Evolutionary conservation across 768 basidiomycete genomes (phyloP).

Genomic region (Stropharia rugosoannulata): DNA sequence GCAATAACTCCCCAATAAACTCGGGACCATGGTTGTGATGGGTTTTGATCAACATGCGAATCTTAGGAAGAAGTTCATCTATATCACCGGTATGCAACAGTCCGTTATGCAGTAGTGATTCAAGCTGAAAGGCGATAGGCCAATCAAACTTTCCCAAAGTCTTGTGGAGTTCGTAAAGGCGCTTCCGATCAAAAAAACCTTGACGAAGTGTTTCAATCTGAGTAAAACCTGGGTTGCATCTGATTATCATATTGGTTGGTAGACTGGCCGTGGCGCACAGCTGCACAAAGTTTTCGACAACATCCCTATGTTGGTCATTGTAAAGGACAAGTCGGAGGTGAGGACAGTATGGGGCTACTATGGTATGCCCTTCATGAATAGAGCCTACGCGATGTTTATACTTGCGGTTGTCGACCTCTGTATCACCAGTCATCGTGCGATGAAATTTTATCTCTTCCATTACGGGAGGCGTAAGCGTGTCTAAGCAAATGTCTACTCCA

Average conservation of each 20-base stretch:
- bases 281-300: constrained; percentile 46
- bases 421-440: constrained; percentile 43
- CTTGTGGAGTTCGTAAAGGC: constrained; percentile 43
- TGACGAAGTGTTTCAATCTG: constrained; percentile 49
- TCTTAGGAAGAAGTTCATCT: constrained; percentile 37
- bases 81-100: constrained; percentile 63
- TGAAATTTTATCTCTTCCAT: constrained; percentile 63
- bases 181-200: constrained; percentile 49
- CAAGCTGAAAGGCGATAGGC: constrained; percentile 76
- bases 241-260: constrained; percentile 31
- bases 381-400: constrained; percentile 58
- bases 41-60: constrained; percentile 38
- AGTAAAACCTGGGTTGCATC: constrained; percentile 23
- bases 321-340: constrained; percentile 66
- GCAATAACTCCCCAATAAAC: constrained; percentile 48
- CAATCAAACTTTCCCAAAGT: constrained; percentile 53
- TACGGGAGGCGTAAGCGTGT: constrained; percentile 61
- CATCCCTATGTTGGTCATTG: constrained; percentile 43
- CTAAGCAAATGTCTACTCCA: constrained; percentile 62
- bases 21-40: constrained; percentile 22
- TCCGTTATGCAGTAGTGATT: constrained; percentile 63
- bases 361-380: constrained; percentile 55
- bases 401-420: constrained; percentile 36
- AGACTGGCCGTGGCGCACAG: constrained; percentile 54
- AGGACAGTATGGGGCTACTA: constrained; percentile 68